Conservation (phyloP, 441 rosid genomes). For the Corymbia citriodora region DNA sequence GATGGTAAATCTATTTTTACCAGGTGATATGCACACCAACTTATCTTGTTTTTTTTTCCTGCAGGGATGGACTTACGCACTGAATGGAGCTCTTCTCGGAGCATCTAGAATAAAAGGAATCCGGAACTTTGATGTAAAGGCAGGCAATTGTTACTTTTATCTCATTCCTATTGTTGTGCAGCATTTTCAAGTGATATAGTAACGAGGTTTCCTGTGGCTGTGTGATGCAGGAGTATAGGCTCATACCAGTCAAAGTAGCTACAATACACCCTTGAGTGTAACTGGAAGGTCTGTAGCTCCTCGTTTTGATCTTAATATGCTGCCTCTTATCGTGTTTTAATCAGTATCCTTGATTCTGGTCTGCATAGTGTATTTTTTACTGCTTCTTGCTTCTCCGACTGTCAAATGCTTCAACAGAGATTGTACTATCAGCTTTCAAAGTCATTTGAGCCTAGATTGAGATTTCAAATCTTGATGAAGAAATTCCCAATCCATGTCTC, state of each 20-base stretch:
- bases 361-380: neutral
- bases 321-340: neutral
- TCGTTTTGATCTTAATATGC: neutral
- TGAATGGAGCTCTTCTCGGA: neutral
- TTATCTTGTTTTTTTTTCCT: neutral
- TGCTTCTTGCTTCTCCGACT: neutral
- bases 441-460: neutral
- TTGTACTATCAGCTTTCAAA: neutral
- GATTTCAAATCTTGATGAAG: neutral
- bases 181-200: neutral
- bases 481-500: neutral
- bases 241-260: neutral
- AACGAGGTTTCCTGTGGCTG: neutral
- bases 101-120: neutral
- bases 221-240: neutral
- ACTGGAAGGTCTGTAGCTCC: neutral
- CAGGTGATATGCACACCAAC: accelerated
- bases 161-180: neutral
- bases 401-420: neutral
- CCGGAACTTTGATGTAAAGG: neutral
- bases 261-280: neutral
- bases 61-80: accelerated
- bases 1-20: neutral
- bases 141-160: neutral
- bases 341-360: neutral